Conservation (phyloP, 495 filamentous ascomycete species). For the Hyphodiscus hymeniophilus region DNA sequence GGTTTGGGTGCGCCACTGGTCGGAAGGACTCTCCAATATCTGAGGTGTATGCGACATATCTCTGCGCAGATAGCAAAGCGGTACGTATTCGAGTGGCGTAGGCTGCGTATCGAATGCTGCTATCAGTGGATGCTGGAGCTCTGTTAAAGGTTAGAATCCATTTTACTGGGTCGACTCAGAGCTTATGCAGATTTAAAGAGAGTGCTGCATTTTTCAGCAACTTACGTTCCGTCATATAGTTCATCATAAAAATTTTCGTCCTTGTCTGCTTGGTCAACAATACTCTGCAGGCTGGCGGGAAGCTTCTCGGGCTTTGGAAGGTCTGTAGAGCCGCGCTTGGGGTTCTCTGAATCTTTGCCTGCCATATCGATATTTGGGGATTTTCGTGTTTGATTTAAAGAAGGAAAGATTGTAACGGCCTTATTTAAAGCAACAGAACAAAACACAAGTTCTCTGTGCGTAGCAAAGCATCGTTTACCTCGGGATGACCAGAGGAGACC, state of each 20-base stretch:
- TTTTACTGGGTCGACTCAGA: background rate
- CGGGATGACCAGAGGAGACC: background rate
- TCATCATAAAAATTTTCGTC: slow-evolving; percentile 75
- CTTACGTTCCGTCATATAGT: slow-evolving; percentile 73
- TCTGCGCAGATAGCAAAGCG: slow-evolving; percentile 81
- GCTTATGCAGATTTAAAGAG: background rate
- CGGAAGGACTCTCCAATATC: slow-evolving; percentile 97
- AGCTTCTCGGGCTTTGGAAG: slow-evolving; percentile 55
- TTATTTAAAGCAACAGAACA: no score
- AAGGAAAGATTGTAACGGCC: background rate
- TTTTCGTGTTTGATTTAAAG: background rate
- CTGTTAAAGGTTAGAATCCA: slow-evolving; percentile 32
- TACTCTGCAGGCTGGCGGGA: slow-evolving; percentile 59
- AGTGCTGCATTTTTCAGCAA: background rate
- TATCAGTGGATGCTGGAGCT: slow-evolving; percentile 73
- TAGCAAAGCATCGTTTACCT: no score
- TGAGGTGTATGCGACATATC: slow-evolving; percentile 95
- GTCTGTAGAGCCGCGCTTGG: slow-evolving; percentile 23
- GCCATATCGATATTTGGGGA: slow-evolving; percentile 15
- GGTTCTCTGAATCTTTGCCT: slow-evolving; percentile 19
- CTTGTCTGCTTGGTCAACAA: slow-evolving; percentile 53
- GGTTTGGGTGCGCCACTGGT: slow-evolving; percentile 76
- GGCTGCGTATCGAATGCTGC: slow-evolving; percentile 80
- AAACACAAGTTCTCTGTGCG: no score
- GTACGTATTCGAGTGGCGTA: slow-evolving; percentile 84